These are phyloP conservation scores for Bipolaris sorokiniana DNA, from an alignment of 2,329 filamentous ascomycete species.

Conservation along the genomic window DNA sequence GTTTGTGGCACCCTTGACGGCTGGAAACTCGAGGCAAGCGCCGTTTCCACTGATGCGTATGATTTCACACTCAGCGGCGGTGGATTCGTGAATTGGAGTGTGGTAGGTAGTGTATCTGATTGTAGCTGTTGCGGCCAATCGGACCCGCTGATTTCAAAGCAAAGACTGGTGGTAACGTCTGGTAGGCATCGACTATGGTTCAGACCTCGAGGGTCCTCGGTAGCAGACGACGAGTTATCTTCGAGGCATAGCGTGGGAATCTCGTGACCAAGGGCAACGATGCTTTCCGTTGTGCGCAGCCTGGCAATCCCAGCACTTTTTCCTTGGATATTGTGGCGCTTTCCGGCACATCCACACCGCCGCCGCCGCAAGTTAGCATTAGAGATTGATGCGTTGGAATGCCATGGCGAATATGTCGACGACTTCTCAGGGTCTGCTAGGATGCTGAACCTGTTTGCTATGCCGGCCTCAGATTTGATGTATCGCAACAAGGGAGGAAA, in stretches of 20 bases:
- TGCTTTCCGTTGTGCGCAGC: background rate
- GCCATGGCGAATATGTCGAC: constrained; percentile 26
- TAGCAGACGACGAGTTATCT: constrained; percentile 1
- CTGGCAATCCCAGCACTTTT: constrained; percentile 3
- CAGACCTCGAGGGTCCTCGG: background rate
- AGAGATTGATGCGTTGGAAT: constrained; percentile 24
- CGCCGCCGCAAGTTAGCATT: constrained; percentile 16
- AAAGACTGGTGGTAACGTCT: background rate
- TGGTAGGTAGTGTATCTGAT: constrained; percentile 10
- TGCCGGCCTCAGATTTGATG: background rate
- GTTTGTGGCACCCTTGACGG: background rate
- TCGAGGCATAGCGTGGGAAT: background rate
- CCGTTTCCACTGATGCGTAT: background rate
- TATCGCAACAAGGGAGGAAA: background rate
- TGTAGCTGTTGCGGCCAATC: constrained; percentile 34
- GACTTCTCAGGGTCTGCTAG: constrained; percentile 30
- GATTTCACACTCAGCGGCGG: background rate
- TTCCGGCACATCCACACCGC: constrained; percentile 29
- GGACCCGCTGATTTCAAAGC: constrained; percentile 20
- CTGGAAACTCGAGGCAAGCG: background rate
- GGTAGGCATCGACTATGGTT: background rate
- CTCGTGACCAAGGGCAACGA: constrained; percentile 15
- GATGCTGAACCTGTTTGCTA: constrained; percentile 41
- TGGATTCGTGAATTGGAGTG: background rate
- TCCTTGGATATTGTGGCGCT: constrained; percentile 20